Evolutionary conservation across 1,284 basidiomycete species (phyloP).

Genomic region (Bjerkandera adusta): DNA sequence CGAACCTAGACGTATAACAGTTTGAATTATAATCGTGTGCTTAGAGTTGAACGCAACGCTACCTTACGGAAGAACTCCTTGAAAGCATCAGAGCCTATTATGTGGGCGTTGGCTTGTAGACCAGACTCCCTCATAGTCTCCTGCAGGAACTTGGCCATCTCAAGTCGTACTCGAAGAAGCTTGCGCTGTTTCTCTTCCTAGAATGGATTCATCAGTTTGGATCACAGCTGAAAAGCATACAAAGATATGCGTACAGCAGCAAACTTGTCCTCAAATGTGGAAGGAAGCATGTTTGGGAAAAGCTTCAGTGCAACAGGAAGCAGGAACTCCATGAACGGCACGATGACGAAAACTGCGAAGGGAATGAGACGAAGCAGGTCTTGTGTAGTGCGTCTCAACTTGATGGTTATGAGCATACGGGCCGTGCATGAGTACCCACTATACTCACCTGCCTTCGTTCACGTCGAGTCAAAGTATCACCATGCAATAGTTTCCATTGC

Average conservation of each 20-base stretch:
- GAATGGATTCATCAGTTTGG: slow-evolving; percentile 3
- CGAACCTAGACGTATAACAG: slow-evolving; percentile 60
- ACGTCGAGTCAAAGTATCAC: slow-evolving; percentile 87
- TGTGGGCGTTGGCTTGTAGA: slow-evolving; percentile 87
- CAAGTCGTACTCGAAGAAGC: slow-evolving; percentile 89
- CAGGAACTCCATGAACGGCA: slow-evolving; percentile 99
- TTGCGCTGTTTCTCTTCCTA: slow-evolving; percentile 98
- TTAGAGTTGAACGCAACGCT: slow-evolving; percentile 14
- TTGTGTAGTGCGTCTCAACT: slow-evolving; percentile 92
- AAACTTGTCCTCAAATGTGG: slow-evolving; percentile 98
- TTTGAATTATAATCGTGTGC: too few relatives aligned
- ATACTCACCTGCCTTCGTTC: slow-evolving; percentile 83
- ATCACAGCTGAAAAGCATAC: not conserved
- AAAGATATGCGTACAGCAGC: slow-evolving; percentile 62
- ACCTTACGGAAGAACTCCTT: slow-evolving; percentile 99
- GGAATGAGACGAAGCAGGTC: slow-evolving; percentile 93
- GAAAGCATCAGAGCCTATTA: slow-evolving; percentile 93
- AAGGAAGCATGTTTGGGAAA: slow-evolving; percentile 99
- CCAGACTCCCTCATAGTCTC: slow-evolving; percentile 96
- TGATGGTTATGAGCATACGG: not conserved
- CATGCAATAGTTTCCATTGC: slow-evolving; percentile 91
- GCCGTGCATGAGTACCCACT: not conserved
- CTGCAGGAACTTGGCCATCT: slow-evolving; percentile 99
- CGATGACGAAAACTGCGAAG: slow-evolving; percentile 92
- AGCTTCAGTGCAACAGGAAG: slow-evolving; percentile 95